A percentile compares a stretch with the other conserved stretches of the same genome.
These are phyloP conservation scores for Backusella liffmaniae DNA, from an alignment of 192 early-diverging fungal genomes.

Conservation along the genomic window DNA sequence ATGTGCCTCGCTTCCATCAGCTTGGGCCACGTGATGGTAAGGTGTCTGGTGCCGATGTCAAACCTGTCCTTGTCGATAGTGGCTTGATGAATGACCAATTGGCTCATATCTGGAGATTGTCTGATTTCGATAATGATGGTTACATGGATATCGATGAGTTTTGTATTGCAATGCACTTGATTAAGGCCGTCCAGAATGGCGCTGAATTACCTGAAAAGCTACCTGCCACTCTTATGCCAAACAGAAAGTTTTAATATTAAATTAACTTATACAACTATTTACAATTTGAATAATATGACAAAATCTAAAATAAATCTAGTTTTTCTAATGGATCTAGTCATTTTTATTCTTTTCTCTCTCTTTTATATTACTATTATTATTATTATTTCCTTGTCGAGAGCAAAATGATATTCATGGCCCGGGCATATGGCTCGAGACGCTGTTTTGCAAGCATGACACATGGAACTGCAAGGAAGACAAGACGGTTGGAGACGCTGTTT, in stretches of 20 bases:
- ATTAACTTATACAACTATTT: not conserved
- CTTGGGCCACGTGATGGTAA: constrained; percentile 41
- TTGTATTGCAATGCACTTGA: constrained; percentile 66
- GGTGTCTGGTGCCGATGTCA: constrained; percentile 36
- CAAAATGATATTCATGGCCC: not conserved
- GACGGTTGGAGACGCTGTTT: not conserved
- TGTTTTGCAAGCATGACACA: not conserved
- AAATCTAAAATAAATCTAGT: too few species aligned
- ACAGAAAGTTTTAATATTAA: constrained; percentile 28
- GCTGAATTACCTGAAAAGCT: constrained; percentile 28
- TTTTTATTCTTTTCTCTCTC: not conserved
- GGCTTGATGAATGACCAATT: constrained; percentile 54
- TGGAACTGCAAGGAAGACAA: not conserved
- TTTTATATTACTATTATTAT: too few species aligned
- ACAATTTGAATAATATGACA: not conserved
- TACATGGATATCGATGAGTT: constrained; percentile 72
- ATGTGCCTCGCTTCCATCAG: constrained; percentile 35
- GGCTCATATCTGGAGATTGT: constrained; percentile 61
- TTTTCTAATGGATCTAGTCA: too few species aligned
- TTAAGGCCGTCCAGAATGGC: constrained; percentile 31
- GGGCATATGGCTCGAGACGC: not conserved
- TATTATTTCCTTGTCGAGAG: too few species aligned
- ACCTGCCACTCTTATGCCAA: constrained; percentile 28
- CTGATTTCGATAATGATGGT: constrained; percentile 65
- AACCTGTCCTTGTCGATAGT: constrained; percentile 48